phyloP scores from a whole-genome alignment of 2,329 filamentous ascomycete genomes.

The Didymella glomerata region DNA sequence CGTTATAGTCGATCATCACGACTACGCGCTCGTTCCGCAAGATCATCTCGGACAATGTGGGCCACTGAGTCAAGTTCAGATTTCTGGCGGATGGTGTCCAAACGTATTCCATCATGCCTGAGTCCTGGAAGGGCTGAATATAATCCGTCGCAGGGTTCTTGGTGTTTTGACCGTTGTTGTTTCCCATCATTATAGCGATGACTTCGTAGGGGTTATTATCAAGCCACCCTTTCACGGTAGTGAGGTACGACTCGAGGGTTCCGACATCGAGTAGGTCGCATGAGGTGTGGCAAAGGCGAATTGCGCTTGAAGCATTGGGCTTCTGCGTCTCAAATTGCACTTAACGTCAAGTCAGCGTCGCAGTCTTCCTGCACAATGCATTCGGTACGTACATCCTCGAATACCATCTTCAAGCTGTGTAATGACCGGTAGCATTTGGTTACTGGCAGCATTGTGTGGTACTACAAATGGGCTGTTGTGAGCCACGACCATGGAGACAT shows the following conservation, averaged over 20 bases:
- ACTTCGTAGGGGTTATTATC: constrained; percentile 82
- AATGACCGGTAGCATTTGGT: constrained; percentile 40
- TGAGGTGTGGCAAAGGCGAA: constrained; percentile 78
- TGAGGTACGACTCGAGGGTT: constrained; percentile 77
- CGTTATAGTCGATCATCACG: constrained; percentile 54
- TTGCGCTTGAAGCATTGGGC: constrained; percentile 65
- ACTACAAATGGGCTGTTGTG: constrained; percentile 49
- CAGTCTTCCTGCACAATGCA: neutral
- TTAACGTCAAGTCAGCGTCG: constrained; percentile 34
- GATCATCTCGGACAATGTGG: constrained; percentile 72
- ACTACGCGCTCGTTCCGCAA: constrained; percentile 43
- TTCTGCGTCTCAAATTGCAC: constrained; percentile 69
- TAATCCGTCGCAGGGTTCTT: constrained; percentile 73
- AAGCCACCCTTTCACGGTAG: constrained; percentile 76
- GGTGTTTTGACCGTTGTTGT: constrained; percentile 61
- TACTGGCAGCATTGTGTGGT: constrained; percentile 44
- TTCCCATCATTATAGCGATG: constrained; percentile 84
- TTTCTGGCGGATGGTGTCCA: constrained; percentile 77
- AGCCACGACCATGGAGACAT: constrained; percentile 48
- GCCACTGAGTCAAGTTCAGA: constrained; percentile 80
- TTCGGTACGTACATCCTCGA: constrained; percentile 42
- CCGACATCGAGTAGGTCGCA: constrained; percentile 85
- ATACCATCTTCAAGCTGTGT: constrained; percentile 48
- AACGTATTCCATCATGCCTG: constrained; percentile 75
- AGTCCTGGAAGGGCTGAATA: constrained; percentile 71